These are phyloP conservation scores for Emergomyces pasteurianus DNA, from an alignment of 2,329 filamentous ascomycete species.

Conservation along the genomic window DNA sequence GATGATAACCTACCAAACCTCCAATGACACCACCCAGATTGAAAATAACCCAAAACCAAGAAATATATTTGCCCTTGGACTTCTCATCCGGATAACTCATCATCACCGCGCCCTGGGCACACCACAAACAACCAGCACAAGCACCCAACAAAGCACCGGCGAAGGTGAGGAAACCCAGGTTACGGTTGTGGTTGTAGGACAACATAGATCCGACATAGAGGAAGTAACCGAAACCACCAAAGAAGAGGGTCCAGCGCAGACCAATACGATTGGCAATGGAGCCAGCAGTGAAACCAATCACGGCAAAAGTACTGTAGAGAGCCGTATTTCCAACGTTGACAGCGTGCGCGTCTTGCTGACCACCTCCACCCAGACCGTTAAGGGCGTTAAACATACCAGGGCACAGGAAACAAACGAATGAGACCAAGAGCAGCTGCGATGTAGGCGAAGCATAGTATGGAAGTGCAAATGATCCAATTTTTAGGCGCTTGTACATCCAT, in stretches of 20 bases:
- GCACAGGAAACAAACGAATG: constrained; percentile 59
- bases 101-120: constrained; percentile 41
- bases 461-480: constrained; percentile 42
- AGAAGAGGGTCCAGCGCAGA: constrained; percentile 31
- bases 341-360: constrained; percentile 44
- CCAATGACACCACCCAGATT: constrained; percentile 85
- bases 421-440: constrained; percentile 59
- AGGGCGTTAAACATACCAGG: constrained; percentile 64
- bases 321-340: constrained; percentile 58
- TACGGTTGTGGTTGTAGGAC: constrained; percentile 39
- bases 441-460: constrained; percentile 64
- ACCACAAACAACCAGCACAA: constrained; percentile 40
- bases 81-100: constrained; percentile 77
- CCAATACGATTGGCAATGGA: constrained; percentile 35
- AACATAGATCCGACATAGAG: constrained; percentile 39
- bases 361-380: constrained; percentile 52
- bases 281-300: constrained; percentile 52
- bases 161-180: constrained; percentile 38
- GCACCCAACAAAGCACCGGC: constrained; percentile 38
- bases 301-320: constrained; percentile 59
- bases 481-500: constrained; percentile 58
- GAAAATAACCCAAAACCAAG: constrained; percentile 91
- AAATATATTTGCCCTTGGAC: constrained; percentile 78
- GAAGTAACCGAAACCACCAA: constrained; percentile 38
- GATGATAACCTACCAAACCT: constrained; percentile 42